Evolutionary conservation across 306 rosid species (phyloP).

Genomic region (Arachis stenosperma): DNA sequence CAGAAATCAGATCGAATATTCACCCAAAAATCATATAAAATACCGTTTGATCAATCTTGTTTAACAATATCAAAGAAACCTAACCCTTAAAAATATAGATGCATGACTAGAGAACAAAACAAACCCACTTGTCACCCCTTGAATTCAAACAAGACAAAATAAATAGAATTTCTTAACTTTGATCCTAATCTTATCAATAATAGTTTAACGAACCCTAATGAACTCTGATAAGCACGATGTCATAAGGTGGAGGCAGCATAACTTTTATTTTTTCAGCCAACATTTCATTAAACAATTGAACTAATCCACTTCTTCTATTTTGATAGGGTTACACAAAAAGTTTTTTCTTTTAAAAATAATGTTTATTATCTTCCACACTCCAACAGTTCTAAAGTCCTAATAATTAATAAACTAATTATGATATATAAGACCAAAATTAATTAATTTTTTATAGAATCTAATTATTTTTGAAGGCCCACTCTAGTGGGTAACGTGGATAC

Average conservation of each 20-base stretch:
- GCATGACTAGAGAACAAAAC: background rate
- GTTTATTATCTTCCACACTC: background rate
- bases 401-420: no score
- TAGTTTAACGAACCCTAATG: slow-evolving; percentile 22
- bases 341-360: background rate
- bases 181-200: slow-evolving; percentile 10
- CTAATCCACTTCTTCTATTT: slow-evolving; percentile 3
- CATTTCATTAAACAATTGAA: background rate
- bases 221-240: slow-evolving; percentile 29
- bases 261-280: background rate
- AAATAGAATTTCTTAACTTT: background rate
- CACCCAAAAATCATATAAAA: no score
- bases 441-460: background rate
- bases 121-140: slow-evolving; percentile 4
- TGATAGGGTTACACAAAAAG: background rate
- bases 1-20: no score
- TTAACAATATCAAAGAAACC: no score
- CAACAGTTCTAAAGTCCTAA: background rate
- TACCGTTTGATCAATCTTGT: background rate
- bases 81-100: background rate
- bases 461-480: slow-evolving; percentile 15
- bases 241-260: background rate
- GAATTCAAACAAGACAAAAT: background rate
- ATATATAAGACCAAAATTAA: background rate
- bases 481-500: slow-evolving; percentile 7